A percentile compares a stretch with the other conserved stretches of the same genome.
phyloP scores from a whole-genome alignment of 1,284 basidiomycete genomes.

The Austropuccinia psidii region DNA sequence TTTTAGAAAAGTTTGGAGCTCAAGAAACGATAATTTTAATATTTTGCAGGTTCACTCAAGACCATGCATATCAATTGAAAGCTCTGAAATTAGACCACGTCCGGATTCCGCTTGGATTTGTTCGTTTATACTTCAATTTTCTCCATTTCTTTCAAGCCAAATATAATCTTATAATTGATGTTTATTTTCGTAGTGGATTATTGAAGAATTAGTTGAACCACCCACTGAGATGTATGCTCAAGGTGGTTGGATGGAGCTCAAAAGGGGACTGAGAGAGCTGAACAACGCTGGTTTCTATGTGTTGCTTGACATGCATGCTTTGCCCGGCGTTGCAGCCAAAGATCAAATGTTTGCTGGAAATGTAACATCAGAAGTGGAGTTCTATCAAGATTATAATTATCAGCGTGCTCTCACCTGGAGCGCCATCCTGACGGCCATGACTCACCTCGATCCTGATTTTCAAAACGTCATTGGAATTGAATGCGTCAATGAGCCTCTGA shows the following conservation, averaged over 20 bases:
- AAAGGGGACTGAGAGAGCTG: slow-evolving; percentile 29
- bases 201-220: slow-evolving; percentile 62
- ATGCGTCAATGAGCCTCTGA: slow-evolving; percentile 61
- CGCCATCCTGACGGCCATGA: slow-evolving; percentile 63
- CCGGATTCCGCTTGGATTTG: slow-evolving; percentile 64
- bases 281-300: slow-evolving; percentile 27
- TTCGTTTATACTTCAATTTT: neutral
- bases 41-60: slow-evolving; percentile 65
- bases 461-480: slow-evolving; percentile 61
- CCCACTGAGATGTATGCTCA: slow-evolving; percentile 59
- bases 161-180: neutral
- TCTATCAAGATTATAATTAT: slow-evolving; percentile 66
- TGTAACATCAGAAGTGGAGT: slow-evolving; percentile 60
- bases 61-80: slow-evolving; percentile 55
- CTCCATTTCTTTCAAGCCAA: neutral
- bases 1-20: too few species aligned
- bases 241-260: slow-evolving; percentile 59
- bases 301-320: slow-evolving; percentile 53
- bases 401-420: slow-evolving; percentile 67
- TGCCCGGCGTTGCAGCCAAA: slow-evolving; percentile 61
- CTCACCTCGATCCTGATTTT: slow-evolving; percentile 63
- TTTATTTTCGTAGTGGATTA: slow-evolving; percentile 54
- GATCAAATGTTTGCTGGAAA: slow-evolving; percentile 61
- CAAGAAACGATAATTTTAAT: neutral
- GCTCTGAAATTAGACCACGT: slow-evolving; percentile 62